phyloP scores from a whole-genome alignment of 441 rosid genomes.

The Erodium texanum region DNA sequence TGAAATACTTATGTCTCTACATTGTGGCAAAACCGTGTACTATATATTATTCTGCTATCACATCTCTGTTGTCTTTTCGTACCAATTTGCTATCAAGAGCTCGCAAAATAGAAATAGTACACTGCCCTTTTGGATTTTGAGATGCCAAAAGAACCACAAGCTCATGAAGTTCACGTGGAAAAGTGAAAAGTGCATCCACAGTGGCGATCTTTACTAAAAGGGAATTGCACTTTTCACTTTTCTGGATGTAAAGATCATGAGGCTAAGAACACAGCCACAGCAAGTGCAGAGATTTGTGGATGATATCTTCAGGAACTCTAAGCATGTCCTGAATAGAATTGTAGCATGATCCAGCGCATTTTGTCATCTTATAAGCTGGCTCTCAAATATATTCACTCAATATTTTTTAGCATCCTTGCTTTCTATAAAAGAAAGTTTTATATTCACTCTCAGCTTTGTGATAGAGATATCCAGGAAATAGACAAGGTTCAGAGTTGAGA shows the following conservation, averaged over 20 bases:
- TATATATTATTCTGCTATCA: neutral
- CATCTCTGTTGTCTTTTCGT: neutral
- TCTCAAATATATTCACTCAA: neutral
- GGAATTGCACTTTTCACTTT: slow-evolving; percentile 16
- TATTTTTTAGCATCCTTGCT: neutral
- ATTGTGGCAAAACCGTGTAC: neutral
- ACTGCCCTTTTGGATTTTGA: neutral
- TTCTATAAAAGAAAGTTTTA: neutral
- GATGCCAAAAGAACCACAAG: neutral
- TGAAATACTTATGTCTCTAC: neutral
- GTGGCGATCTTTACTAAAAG: slow-evolving; percentile 11
- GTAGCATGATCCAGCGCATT: neutral
- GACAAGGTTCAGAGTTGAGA: neutral
- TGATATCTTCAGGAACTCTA: neutral
- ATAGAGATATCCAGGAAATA: neutral
- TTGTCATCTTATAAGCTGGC: neutral
- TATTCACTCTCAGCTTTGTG: neutral
- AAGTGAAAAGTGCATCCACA: slow-evolving; percentile 15
- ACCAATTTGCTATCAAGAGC: neutral
- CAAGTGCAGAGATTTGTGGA: slow-evolving; percentile 10
- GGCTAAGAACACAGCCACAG: too few relatives aligned
- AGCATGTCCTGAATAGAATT: neutral
- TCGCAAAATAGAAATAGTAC: neutral
- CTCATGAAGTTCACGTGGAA: neutral
- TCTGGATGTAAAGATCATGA: neutral